A percentile compares a stretch with the other conserved stretches of the same genome.
Evolutionary conservation across 169 alveolate species (phyloP).

Genomic region (Plasmodium malariae): DNA sequence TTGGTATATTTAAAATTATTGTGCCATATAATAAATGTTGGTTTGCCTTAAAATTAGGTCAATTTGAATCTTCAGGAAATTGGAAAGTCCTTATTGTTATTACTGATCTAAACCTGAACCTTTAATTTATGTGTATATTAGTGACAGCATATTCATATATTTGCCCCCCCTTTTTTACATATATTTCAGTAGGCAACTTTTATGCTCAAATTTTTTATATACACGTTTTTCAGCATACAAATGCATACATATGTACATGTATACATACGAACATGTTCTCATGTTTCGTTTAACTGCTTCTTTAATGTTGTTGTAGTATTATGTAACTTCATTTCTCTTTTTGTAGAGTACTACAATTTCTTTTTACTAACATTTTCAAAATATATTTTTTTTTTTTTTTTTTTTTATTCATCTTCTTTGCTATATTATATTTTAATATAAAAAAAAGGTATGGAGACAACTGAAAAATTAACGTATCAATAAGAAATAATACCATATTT

Average conservation of each 20-base stretch:
- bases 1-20: conserved; percentile 64
- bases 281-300: not conserved
- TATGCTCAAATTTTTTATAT: no score
- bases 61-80: conserved; percentile 71
- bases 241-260: not conserved
- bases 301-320: no score
- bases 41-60: conserved; percentile 75
- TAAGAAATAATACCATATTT: no score
- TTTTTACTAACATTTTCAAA: no score
- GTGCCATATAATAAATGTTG: conserved; percentile 69
- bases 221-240: not conserved
- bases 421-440: no score
- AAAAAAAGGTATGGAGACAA: no score
- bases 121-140: not conserved
- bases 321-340: no score
- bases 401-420: no score
- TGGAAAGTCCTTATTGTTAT: conserved; percentile 66
- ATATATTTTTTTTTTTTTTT: no score
- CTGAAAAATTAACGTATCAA: no score
- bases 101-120: conserved; percentile 41
- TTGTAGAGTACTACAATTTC: no score
- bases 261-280: not conserved
- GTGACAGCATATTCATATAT: not conserved
- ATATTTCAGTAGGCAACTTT: no score
- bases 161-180: not conserved